Conservation (phyloP, 1,284 basidiomycete genomes). For the Ceratobasidium sp. region DNA sequence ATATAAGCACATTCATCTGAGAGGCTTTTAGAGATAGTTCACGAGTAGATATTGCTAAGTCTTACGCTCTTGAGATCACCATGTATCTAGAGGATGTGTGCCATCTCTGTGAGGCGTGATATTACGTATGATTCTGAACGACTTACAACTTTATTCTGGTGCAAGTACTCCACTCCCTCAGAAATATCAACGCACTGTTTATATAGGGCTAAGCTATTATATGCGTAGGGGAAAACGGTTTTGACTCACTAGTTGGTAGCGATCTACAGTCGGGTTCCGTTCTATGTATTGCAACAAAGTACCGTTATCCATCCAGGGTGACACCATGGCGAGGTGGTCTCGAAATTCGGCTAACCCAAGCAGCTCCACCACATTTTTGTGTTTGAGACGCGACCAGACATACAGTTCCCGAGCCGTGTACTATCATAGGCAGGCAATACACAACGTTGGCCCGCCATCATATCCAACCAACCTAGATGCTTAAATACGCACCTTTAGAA, state of each 20-base stretch:
- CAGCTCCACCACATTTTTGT: neutral
- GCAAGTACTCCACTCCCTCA: neutral
- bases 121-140: neutral
- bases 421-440: no score
- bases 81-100: neutral
- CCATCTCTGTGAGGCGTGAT: no score
- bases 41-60: neutral
- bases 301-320: conserved; percentile 1
- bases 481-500: no score
- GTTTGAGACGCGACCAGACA: neutral
- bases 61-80: conserved; percentile 2
- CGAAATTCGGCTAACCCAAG: conserved; percentile 1
- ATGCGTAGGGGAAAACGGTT: neutral
- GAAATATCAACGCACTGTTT: neutral
- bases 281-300: neutral
- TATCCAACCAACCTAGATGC: no score
- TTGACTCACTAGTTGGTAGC: neutral
- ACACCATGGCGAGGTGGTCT: neutral
- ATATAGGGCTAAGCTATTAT: neutral
- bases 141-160: neutral
- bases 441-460: no score
- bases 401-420: neutral
- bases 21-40: neutral
- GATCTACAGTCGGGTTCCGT: neutral
- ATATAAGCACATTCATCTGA: conserved; percentile 5